Evolutionary conservation across 257 asterid genomes (phyloP).

Genomic region (Plantago major): DNA sequence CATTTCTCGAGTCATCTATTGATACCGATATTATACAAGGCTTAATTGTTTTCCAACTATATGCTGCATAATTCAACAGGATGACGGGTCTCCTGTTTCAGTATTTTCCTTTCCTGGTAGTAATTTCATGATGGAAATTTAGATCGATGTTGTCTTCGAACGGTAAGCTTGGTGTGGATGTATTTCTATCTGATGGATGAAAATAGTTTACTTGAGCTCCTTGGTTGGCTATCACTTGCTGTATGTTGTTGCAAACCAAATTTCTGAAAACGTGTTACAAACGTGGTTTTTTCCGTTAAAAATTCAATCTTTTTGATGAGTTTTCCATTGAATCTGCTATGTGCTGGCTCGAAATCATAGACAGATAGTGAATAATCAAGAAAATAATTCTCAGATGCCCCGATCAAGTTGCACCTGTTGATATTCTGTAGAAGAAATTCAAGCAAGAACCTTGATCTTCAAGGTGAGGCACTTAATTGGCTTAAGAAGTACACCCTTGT

Average conservation of each 20-base stretch:
- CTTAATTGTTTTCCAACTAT: constrained; percentile 13
- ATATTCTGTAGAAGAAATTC: constrained; percentile 70
- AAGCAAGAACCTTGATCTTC: constrained; percentile 81
- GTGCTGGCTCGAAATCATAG: constrained; percentile 73
- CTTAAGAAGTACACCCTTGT: constrained; percentile 86
- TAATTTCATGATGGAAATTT: constrained; percentile 81
- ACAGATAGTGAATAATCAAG: constrained; percentile 89
- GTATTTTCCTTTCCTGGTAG: constrained; percentile 89
- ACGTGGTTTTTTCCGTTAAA: no score
- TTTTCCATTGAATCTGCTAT: no score
- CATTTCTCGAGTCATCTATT: constrained; percentile 4
- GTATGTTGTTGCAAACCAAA: constrained; percentile 15
- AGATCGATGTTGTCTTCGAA: constrained; percentile 96
- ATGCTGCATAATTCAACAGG: constrained; percentile 42
- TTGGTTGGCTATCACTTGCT: constrained; percentile 8
- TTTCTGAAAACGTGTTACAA: no score
- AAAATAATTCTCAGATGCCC: constrained; percentile 71
- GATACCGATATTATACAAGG: background rate
- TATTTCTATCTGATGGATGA: constrained; percentile 17
- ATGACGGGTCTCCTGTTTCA: constrained; percentile 94
- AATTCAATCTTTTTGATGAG: no score
- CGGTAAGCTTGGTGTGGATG: constrained; percentile 47
- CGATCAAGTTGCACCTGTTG: constrained; percentile 47
- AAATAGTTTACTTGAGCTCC: constrained; percentile 2
- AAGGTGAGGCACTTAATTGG: constrained; percentile 84